phyloP scores from a whole-genome alignment of 164 flowering plant species.

The Tetrastigma voinierianum region DNA sequence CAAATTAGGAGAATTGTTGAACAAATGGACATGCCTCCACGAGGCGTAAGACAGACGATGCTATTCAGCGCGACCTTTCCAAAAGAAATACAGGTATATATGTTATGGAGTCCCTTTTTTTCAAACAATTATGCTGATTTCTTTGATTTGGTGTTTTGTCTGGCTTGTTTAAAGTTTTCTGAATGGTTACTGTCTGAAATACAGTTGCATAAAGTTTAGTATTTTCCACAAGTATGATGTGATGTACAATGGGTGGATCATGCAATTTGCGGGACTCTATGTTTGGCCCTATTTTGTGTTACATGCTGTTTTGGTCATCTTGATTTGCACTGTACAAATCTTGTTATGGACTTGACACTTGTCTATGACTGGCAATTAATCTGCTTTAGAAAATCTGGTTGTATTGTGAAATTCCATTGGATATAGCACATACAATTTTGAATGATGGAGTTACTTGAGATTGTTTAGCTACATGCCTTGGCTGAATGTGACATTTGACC shows the following conservation, averaged over 20 bases:
- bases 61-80: slow-evolving; percentile 16
- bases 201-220: not conserved
- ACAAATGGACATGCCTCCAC: slow-evolving; percentile 14
- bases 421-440: not conserved
- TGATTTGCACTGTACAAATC: too few species aligned
- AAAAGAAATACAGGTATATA: slow-evolving; percentile 13
- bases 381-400: not conserved
- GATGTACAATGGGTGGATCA: not conserved
- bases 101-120: not conserved
- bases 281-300: not conserved
- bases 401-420: too few species aligned
- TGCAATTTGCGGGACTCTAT: not conserved
- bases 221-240: not conserved
- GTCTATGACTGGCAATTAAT: not conserved
- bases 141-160: not conserved
- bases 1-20: slow-evolving; percentile 9
- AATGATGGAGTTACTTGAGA: not conserved
- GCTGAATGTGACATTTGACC: not conserved
- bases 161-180: not conserved
- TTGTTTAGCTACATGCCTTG: not conserved
- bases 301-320: not conserved
- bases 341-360: not conserved
- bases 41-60: slow-evolving; percentile 10
- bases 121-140: not conserved
- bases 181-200: not conserved